Base-by-base conservation (phyloP, 345 rosid genomes). In the Passiflora organensis region DNA sequence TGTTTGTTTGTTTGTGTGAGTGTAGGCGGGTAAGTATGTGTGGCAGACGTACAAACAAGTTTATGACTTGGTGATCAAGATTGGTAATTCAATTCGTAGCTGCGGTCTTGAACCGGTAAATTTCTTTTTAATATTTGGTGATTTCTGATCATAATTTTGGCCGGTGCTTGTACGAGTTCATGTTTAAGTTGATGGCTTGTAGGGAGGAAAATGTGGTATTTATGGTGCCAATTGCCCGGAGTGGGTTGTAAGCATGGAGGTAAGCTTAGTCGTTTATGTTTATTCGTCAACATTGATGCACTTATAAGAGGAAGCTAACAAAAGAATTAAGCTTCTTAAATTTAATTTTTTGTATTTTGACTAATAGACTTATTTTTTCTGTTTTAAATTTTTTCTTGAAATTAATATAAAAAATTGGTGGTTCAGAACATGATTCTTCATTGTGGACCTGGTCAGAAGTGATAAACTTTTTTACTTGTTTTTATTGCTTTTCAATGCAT, bases 241-340 rank as follows among this genome's bases (percentile, higher is more conserved):
- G 73, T 94, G 99, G 99, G 74, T 94, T 53, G 83, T 89, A 38
- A 87, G 99, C 78, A 89, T 94, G 99, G 91, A 94, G 99, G 98
- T 91, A 74, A 32, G 0, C 20, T 32, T n/a, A 12, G 17, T 55
- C 17, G 9, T 41, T 42, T 62, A 51, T 13, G 8, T 28, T 28
- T 2, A 3, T 28, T 28, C 5, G n/a, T n/a, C n/a, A n/a, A n/a
- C n/a, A 28, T 28, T 28, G 34, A 28, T 28, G 34, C 3, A 28
- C 5, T 28, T 28, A 28, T 28, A 3, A 28, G 3, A 28, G 34
- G 34, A 28, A 28, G 8, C 8, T 28, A 28, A 28, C 3, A 8
- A 28, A 28, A 28, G 34, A 8, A 28, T 28, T 28, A n/a, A 28
- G 34, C 34, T 2, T 8, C 34, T 28, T 3, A 8, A 28, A 2